phyloP scores from a whole-genome alignment of 2,329 filamentous ascomycete genomes.

The Plenodomus biglobosus region DNA sequence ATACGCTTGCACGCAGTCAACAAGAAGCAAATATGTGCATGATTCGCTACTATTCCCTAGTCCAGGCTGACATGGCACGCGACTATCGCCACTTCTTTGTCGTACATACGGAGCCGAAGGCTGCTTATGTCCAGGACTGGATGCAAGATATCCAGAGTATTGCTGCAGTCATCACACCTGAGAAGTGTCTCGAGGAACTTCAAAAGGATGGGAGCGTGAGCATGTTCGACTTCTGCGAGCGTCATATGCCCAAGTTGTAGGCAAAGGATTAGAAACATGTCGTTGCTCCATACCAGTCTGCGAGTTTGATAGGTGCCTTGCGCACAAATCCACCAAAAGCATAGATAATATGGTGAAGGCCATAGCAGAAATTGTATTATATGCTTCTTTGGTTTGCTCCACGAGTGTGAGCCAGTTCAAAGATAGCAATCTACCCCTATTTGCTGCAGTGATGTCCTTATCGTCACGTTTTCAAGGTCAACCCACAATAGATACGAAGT shows the following conservation, averaged over 20 bases:
- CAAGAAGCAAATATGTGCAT: constrained; percentile 29
- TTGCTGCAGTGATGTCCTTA: neutral
- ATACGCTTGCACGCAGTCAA: constrained; percentile 16
- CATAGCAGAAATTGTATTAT: too few relatives aligned
- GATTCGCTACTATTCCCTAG: constrained; percentile 29
- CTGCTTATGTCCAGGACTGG: constrained; percentile 22
- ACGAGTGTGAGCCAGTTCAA: neutral
- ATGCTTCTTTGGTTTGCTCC: too few relatives aligned
- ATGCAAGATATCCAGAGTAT: constrained; percentile 25
- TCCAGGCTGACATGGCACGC: constrained; percentile 25
- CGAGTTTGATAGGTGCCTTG: too few relatives aligned
- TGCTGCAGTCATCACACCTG: constrained; percentile 33
- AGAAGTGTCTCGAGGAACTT: constrained; percentile 29
- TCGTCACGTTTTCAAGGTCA: neutral
- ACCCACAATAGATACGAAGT: neutral
- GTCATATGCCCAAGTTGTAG: constrained; percentile 13
- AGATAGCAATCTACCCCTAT: neutral
- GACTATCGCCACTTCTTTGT: constrained; percentile 37
- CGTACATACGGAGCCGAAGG: constrained; percentile 32
- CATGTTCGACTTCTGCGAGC: constrained; percentile 35
- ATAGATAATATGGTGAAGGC: too few relatives aligned
- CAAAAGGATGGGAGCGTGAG: constrained; percentile 16
- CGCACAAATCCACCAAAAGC: too few relatives aligned
- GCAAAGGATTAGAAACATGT: constrained; percentile 1
- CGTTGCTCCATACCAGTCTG: too few relatives aligned